Evolutionary conservation across 306 rosid genomes (phyloP), one percentile per base, ranked within the genome.

Genomic region (Cucurbita argyrosperma): DNA sequence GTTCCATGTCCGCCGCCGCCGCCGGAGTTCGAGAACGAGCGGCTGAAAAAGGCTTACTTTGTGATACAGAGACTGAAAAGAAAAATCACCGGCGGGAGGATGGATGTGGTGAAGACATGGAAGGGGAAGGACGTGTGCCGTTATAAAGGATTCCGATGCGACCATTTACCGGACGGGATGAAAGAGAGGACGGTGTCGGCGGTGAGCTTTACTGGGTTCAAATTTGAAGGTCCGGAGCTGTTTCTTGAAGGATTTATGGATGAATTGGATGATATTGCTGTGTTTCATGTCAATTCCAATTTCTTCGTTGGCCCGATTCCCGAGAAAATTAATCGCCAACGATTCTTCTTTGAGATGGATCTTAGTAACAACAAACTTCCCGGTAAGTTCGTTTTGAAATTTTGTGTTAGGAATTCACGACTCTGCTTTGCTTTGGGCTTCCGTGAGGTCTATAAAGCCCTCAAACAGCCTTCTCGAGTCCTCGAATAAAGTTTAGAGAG

Each of bases 211-310:
- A 93, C 89, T 46, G 83, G 81, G 12, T 84, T 55, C 18, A 4
- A 4, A 0, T 40, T 87, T n/a, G 4, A 7, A 1, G 83, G 84
- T 13, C 8, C 49, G 0, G 0, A 10, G 0, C 75, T 90, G 2
- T 45, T 13, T 5, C 86, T 90, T 10, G 0, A 3, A 0, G 86
- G 79, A 0, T 72, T 90, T 65, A 0, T 86, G 3, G 87, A 72
- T 9, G 1, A 35, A 1, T n/a, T 93, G 4, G 47, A 19, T 0
- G 96, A 93, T 5, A 9, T 87, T 4, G 78, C 85, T 7, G 82
- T 89, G 69, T 90, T 81, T 86, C 98, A 93, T 18, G 88, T 86
- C 0, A 93, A 93, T 77, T 89, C 97, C 71, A 93, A 93, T 84
- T 78, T 82, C 39, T 90, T 87, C 83, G 40, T 80, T 1, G 84